Conservation (phyloP, 371 early-diverging fungal species). For the Syncephalastrum sp. region DNA sequence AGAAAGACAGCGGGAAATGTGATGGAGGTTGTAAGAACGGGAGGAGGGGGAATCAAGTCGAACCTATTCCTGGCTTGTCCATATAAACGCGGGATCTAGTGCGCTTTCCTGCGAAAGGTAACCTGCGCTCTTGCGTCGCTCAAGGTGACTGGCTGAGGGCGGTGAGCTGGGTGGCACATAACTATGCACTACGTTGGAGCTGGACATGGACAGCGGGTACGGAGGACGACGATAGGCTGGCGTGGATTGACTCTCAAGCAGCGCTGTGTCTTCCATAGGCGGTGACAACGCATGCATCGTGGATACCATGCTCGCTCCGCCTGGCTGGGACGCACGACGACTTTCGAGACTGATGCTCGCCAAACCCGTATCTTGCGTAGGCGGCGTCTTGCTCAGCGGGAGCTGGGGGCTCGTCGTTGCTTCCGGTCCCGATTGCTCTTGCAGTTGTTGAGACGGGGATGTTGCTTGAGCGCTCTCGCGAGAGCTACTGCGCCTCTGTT, state of each 20-base stretch:
- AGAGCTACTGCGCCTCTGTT: no score
- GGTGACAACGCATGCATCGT: slow-evolving; percentile 1
- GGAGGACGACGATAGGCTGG: slow-evolving; percentile 1
- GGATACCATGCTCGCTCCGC: background rate
- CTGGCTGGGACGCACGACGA: background rate
- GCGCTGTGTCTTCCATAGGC: background rate
- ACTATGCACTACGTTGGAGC: slow-evolving; percentile 20
- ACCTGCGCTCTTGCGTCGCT: slow-evolving; percentile 14
- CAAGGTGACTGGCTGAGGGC: slow-evolving; percentile 1
- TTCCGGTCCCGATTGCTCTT: background rate
- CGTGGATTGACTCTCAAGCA: background rate
- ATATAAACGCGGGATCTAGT: no score
- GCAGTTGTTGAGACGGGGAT: background rate
- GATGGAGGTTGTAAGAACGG: no score
- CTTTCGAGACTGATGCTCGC: slow-evolving; percentile 16
- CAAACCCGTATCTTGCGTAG: slow-evolving; percentile 17
- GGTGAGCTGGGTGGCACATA: slow-evolving; percentile 14
- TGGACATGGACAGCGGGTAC: slow-evolving; percentile 13
- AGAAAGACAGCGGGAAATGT: no score
- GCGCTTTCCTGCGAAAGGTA: background rate
- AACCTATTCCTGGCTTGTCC: no score
- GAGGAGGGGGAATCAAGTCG: no score
- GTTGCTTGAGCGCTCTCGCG: background rate
- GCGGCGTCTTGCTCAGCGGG: slow-evolving; percentile 4
- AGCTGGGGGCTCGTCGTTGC: background rate